Conservation (phyloP, 1,284 basidiomycete species). For the Irpex lacteus region DNA sequence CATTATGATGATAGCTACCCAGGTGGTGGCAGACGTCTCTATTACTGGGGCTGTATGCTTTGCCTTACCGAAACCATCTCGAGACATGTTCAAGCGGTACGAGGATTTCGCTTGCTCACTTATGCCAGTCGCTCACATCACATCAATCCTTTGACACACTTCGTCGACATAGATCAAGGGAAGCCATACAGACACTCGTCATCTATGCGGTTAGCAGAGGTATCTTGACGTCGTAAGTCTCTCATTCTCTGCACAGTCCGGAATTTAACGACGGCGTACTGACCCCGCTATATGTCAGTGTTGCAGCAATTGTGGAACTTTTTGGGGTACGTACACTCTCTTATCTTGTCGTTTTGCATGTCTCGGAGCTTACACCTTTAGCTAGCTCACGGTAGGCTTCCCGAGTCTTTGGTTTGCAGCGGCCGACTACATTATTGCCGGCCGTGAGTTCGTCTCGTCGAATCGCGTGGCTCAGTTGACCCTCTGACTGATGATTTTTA, state of each 20-base stretch:
- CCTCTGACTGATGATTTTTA: not conserved
- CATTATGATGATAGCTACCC: not conserved
- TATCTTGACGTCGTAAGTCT: not conserved
- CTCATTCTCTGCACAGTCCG: not conserved
- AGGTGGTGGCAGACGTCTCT: not conserved
- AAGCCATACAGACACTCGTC: not conserved
- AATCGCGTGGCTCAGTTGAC: not conserved
- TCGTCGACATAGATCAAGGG: not conserved
- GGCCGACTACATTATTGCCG: not conserved
- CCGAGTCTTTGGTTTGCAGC: not conserved
- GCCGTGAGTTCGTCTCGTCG: not conserved
- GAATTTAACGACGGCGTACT: not conserved
- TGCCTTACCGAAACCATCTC: not conserved
- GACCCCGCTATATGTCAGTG: not conserved
- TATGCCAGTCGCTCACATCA: not conserved
- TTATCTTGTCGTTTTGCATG: not conserved
- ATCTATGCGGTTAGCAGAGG: not conserved
- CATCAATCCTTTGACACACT: not conserved
- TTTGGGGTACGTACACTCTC: not conserved
- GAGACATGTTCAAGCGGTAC: not conserved
- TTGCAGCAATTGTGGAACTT: not conserved
- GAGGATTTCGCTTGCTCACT: not conserved
- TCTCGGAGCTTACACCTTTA: not conserved
- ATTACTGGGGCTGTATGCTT: not conserved
- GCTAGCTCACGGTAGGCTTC: not conserved